Percentiles rank a stretch among this genome's conserved stretches.
Evolutionary conservation across 495 filamentous ascomycete species (phyloP).

Genomic region (Penicillium diatomitis): DNA sequence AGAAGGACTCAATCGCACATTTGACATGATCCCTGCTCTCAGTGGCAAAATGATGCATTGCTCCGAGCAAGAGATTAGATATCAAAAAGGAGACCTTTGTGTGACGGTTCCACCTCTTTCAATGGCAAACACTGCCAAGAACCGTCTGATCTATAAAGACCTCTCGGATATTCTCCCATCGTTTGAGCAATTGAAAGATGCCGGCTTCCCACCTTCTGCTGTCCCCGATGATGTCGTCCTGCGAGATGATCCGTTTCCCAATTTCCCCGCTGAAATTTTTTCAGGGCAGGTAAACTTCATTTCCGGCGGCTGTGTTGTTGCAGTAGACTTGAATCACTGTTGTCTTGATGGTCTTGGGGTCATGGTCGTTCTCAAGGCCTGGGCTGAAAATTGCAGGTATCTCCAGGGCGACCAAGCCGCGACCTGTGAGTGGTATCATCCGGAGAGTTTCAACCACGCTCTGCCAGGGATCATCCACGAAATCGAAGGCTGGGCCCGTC

Average conservation of each 20-base stretch:
- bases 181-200: conserved; percentile 2
- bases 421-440: conserved; percentile 2
- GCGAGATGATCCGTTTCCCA: conserved; percentile 4
- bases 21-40: conserved; percentile 4
- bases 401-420: conserved; percentile 1
- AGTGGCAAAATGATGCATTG: conserved; percentile 6
- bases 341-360: conserved; percentile 3
- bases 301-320: conserved; percentile 2
- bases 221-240: conserved; percentile 1
- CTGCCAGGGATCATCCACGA: conserved; percentile 4
- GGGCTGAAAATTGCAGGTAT: conserved; percentile 4
- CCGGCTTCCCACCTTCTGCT: conserved; percentile 4
- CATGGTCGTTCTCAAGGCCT: conserved; percentile 4
- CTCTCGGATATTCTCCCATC: not conserved
- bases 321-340: conserved; percentile 4
- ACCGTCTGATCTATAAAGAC: conserved; percentile 2
- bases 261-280: conserved; percentile 1
- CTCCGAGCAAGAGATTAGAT: conserved; percentile 3
- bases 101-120: conserved; percentile 3
- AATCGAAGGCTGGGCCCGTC: conserved; percentile 1
- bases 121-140: not conserved
- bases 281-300: conserved; percentile 4
- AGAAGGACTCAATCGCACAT: conserved; percentile 3
- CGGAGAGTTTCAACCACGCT: conserved; percentile 2
- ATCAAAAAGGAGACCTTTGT: conserved; percentile 4